Evolutionary conservation across 106 monocot species (phyloP).

Genomic region (Phalaenopsis equestris): DNA sequence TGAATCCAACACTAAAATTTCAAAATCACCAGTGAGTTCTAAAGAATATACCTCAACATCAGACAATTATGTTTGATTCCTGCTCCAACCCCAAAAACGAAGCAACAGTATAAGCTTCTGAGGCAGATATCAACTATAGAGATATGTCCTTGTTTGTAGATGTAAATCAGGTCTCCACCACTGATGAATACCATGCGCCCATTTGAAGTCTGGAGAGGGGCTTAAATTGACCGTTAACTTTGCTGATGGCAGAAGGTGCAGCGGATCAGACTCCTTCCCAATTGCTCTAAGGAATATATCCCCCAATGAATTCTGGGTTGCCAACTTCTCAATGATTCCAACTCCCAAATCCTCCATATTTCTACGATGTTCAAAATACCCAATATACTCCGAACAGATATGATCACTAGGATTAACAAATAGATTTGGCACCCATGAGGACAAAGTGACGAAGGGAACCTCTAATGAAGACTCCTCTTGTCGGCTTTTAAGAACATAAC

Average conservation of each 20-base stretch:
- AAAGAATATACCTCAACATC: neutral
- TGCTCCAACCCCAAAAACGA: neutral
- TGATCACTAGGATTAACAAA: slow-evolving; percentile 84
- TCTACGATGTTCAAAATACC: slow-evolving; percentile 74
- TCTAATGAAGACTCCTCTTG: slow-evolving; percentile 14
- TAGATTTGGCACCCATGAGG: slow-evolving; percentile 68
- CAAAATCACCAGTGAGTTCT: neutral
- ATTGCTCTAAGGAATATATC: slow-evolving; percentile 57
- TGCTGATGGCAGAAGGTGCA: slow-evolving; percentile 90
- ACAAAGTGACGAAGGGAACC: slow-evolving; percentile 42
- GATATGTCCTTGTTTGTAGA: slow-evolving; percentile 42
- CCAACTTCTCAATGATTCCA: slow-evolving; percentile 74
- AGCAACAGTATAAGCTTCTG: neutral
- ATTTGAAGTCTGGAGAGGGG: slow-evolving; percentile 54
- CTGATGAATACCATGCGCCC: slow-evolving; percentile 87
- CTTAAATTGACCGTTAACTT: slow-evolving; percentile 58
- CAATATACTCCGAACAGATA: slow-evolving; percentile 85
- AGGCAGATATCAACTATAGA: slow-evolving; percentile 17
- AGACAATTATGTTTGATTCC: too few relatives aligned
- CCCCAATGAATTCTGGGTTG: slow-evolving; percentile 72
- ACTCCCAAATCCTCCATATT: slow-evolving; percentile 81
- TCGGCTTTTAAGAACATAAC: slow-evolving; percentile 36
- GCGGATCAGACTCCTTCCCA: slow-evolving; percentile 64
- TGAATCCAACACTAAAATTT: too few relatives aligned
- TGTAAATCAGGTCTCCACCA: slow-evolving; percentile 76